These are phyloP conservation scores for Botrytis medusae DNA, from an alignment of 2,329 filamentous ascomycete genomes.

Conservation along the genomic window DNA sequence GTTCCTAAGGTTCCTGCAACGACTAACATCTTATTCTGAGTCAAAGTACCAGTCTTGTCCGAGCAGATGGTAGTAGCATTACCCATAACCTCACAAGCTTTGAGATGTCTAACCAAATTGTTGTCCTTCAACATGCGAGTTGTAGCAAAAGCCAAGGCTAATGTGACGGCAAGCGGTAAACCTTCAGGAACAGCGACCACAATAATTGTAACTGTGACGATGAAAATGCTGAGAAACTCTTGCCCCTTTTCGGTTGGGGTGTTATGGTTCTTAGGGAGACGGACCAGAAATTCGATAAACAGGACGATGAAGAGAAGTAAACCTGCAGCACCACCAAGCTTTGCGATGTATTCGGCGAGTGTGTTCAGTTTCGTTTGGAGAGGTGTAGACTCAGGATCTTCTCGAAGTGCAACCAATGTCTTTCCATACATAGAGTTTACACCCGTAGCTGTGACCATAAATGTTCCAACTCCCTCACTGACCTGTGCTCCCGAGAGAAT, in stretches of 20 bases:
- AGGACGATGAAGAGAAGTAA: conserved; percentile 75
- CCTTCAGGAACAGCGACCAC: conserved; percentile 70
- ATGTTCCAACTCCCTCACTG: conserved; percentile 72
- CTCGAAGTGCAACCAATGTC: conserved; percentile 74
- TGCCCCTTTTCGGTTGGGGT: conserved; percentile 58
- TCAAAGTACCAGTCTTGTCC: conserved; percentile 75
- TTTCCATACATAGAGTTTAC: conserved; percentile 74
- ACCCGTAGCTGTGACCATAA: conserved; percentile 73
- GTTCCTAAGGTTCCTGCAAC: conserved; percentile 69
- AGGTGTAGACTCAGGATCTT: conserved; percentile 75
- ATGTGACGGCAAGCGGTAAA: conserved; percentile 64
- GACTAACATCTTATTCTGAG: conserved; percentile 74
- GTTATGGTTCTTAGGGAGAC: conserved; percentile 51
- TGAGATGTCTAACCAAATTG: conserved; percentile 66
- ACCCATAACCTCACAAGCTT: conserved; percentile 70
- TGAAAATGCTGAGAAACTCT: conserved; percentile 61
- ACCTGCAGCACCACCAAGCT: conserved; percentile 69
- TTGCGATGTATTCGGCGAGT: conserved; percentile 78
- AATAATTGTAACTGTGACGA: conserved; percentile 64
- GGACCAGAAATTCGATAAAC: conserved; percentile 73
- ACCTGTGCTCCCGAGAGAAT: conserved; percentile 79
- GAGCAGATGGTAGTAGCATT: conserved; percentile 76
- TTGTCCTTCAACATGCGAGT: conserved; percentile 68
- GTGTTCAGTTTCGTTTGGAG: conserved; percentile 75
- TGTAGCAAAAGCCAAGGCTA: conserved; percentile 66